Evolutionary conservation across 176 grass and related monocot genomes (phyloP).

Genomic region (Echinochloa phyllopogon): DNA sequence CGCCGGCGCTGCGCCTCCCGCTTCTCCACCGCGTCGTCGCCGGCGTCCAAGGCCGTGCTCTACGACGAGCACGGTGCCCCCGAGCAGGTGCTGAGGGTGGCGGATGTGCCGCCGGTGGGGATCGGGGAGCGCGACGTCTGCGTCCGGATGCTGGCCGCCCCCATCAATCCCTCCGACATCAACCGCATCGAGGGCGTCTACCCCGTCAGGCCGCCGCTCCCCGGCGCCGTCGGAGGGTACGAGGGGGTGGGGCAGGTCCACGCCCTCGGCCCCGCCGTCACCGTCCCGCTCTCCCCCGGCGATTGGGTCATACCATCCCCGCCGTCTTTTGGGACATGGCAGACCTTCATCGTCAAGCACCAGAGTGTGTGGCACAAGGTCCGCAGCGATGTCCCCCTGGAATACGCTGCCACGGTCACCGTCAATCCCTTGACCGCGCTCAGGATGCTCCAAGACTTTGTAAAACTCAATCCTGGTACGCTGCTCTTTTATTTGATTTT

Average conservation of each 20-base stretch:
- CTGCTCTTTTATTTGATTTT: neutral
- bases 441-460: slow-evolving; percentile 80
- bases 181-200: slow-evolving; percentile 95
- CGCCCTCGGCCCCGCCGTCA: slow-evolving; percentile 62
- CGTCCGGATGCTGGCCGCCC: slow-evolving; percentile 86
- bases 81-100: slow-evolving; percentile 63
- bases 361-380: slow-evolving; percentile 77
- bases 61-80: slow-evolving; percentile 78
- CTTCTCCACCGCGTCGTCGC: slow-evolving; percentile 41
- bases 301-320: slow-evolving; percentile 93
- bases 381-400: slow-evolving; percentile 66
- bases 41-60: slow-evolving; percentile 66
- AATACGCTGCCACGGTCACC: slow-evolving; percentile 81
- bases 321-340: slow-evolving; percentile 70
- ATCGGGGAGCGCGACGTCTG: slow-evolving; percentile 73
- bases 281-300: slow-evolving; percentile 56
- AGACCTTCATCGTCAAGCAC: slow-evolving; percentile 78
- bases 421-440: slow-evolving; percentile 84
- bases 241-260: slow-evolving; percentile 91
- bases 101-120: slow-evolving; percentile 53
- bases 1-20: slow-evolving; percentile 14
- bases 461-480: slow-evolving; percentile 68
- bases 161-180: slow-evolving; percentile 97
- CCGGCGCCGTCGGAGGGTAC: slow-evolving; percentile 80
- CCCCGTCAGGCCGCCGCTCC: slow-evolving; percentile 73